Evolutionary conservation across 768 basidiomycete genomes (phyloP).

Genomic region (Cyclocybe cylindracea): DNA sequence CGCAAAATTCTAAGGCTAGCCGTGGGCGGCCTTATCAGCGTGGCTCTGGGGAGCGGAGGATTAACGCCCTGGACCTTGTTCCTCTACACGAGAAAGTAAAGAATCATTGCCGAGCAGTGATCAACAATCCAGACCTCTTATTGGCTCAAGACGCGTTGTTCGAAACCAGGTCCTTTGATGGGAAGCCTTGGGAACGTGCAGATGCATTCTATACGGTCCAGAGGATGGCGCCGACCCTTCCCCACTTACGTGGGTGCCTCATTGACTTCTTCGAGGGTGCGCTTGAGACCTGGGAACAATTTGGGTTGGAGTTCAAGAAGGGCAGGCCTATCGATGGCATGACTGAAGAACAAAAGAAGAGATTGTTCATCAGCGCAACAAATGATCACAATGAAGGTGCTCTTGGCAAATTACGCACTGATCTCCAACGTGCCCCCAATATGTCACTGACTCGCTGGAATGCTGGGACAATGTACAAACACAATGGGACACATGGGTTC

Average conservation of each 20-base stretch:
- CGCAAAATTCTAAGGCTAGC: no score
- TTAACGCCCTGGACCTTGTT: slow-evolving; percentile 27
- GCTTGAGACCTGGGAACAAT: slow-evolving; percentile 4
- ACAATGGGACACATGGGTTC: neutral
- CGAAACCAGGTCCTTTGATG: slow-evolving; percentile 19
- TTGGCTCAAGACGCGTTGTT: slow-evolving; percentile 9
- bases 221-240: slow-evolving; percentile 2
- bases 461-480: neutral
- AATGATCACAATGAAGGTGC: slow-evolving; percentile 21
- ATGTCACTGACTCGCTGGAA: neutral
- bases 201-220: slow-evolving; percentile 19
- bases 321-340: slow-evolving; percentile 11
- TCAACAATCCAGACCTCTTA: slow-evolving; percentile 20
- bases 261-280: slow-evolving; percentile 27
- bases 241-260: slow-evolving; percentile 15
- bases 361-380: slow-evolving; percentile 14
- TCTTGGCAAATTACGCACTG: slow-evolving; percentile 6
- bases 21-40: no score
- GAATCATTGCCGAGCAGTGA: slow-evolving; percentile 10
- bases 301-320: slow-evolving; percentile 13
- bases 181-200: slow-evolving; percentile 18
- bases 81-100: slow-evolving; percentile 21
- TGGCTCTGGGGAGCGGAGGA: neutral
- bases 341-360: neutral
- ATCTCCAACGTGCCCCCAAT: neutral